Conservation (phyloP, 768 basidiomycete species). For the Chlorophyllum brunneum region DNA sequence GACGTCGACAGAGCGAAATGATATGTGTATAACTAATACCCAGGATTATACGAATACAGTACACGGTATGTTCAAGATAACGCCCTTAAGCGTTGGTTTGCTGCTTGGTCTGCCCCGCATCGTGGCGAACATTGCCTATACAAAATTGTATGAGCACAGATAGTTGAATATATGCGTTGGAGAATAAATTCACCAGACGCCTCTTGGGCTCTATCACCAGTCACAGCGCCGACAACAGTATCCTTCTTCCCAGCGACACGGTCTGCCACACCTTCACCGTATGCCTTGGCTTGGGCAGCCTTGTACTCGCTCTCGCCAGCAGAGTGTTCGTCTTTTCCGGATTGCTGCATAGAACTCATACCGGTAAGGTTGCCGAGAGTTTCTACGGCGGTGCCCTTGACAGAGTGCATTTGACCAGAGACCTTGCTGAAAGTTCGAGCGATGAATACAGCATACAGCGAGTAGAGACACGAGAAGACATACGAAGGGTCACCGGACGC, state of each 20-base stretch:
- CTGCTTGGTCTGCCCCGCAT: constrained; percentile 40
- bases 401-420: constrained; percentile 15
- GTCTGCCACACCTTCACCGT: constrained; percentile 44
- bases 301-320: constrained; percentile 47
- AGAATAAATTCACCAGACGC: constrained; percentile 30
- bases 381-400: constrained; percentile 32
- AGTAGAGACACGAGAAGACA: background rate
- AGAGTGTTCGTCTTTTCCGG: constrained; percentile 51
- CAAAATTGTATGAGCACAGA: background rate
- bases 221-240: constrained; percentile 45
- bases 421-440: constrained; percentile 11
- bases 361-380: constrained; percentile 46
- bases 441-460: background rate
- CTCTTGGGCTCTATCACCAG: constrained; percentile 45
- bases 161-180: background rate
- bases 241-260: constrained; percentile 46
- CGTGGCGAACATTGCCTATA: constrained; percentile 16
- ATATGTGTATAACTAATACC: too few species aligned
- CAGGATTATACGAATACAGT: background rate
- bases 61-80: background rate
- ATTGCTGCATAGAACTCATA: constrained; percentile 37
- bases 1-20: too few species aligned
- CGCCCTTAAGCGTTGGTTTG: constrained; percentile 38
- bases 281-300: constrained; percentile 46
- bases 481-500: constrained; percentile 27